Base-by-base conservation (phyloP, 139 green algal species). In the Edaphochlamys debaryana region DNA sequence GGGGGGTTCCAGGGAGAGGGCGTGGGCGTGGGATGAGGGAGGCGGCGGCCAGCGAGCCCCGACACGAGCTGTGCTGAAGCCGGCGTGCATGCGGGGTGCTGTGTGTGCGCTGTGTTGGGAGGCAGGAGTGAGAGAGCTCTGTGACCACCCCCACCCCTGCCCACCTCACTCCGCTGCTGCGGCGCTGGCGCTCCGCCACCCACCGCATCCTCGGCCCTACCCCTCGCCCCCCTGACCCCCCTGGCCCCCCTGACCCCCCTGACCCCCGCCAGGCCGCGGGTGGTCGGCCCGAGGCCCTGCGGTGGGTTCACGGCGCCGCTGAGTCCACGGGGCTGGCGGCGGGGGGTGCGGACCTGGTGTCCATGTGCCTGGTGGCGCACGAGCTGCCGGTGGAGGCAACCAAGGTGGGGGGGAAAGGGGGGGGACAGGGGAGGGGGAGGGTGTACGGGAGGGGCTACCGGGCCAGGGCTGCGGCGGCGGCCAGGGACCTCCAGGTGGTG, bases 291-390 rank as follows among this genome's bases (percentile, higher is more conserved):
- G 91, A 95, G 85, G 56, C 73, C 4, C 66, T 95, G 2, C 82
- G 63, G 32, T 80, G 95, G 19, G 8, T 93, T 42, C 94, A 97
- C 87, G 90, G 78, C 30, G 71, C 87, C 0, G 93, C 89, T 0
- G 94, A 97, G 83, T 52, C 66, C 41, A 96, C 93, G 15, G 80
- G 87, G 7, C 84, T 96, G 36, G 80, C 89, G 0, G 66, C 60
- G 27, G 74, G 37, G 66, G 88, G 71, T 69, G 75, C 87, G 23
- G 94, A 98, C 84, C 82, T 98, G 38, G 93, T 98, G 38, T 92
- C 86, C 40, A 88, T 94, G 50, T 96, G 92, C 88, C 88, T 98
- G 40, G 91, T 95, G 48, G 78, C 77, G n/a, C 94, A 97, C 79
- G 94, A 97, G 87, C 87, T 96, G 68, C 94, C 94, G 23, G 82